phyloP scores from a whole-genome alignment of 768 basidiomycete species.

The Psilocybe subaeruginosa region DNA sequence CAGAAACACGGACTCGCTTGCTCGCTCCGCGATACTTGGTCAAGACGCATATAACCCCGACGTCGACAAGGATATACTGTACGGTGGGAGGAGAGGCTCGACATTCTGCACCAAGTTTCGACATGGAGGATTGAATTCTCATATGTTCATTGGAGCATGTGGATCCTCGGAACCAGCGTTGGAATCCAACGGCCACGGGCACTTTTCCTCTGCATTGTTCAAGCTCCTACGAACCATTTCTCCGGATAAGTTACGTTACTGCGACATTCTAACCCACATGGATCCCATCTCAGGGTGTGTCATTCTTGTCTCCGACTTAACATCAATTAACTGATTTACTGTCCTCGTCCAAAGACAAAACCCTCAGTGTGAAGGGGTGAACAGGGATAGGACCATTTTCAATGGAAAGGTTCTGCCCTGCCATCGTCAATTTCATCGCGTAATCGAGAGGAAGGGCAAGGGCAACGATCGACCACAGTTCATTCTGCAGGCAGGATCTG shows the following conservation, averaged over 20 bases:
- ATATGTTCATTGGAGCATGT: slow-evolving; percentile 17
- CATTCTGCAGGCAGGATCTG: slow-evolving; percentile 1
- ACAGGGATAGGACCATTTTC: slow-evolving; percentile 8
- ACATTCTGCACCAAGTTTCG: background rate
- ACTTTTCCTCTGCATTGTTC: slow-evolving; percentile 12
- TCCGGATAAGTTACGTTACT: slow-evolving; percentile 7
- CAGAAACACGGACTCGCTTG: background rate
- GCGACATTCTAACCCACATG: slow-evolving; percentile 10
- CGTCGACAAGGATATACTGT: slow-evolving; percentile 8
- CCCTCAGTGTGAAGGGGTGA: slow-evolving; percentile 15
- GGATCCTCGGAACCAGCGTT: slow-evolving; percentile 5
- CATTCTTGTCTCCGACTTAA: background rate
- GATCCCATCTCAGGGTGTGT: slow-evolving; percentile 6
- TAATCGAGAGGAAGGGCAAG: background rate
- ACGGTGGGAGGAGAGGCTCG: background rate
- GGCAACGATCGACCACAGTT: too few relatives aligned
- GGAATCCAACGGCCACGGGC: slow-evolving; percentile 7
- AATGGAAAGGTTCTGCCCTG: background rate
- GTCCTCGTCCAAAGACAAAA: slow-evolving; percentile 4
- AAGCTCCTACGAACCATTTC: slow-evolving; percentile 8
- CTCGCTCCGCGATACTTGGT: background rate
- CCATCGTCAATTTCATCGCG: background rate
- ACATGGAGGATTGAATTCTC: slow-evolving; percentile 6
- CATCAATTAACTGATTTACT: background rate
- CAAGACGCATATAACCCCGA: background rate